Evolutionary conservation across 1,284 basidiomycete species (phyloP), one percentile per base, ranked within the genome.

Genomic region (Rhodotorula sp.): DNA sequence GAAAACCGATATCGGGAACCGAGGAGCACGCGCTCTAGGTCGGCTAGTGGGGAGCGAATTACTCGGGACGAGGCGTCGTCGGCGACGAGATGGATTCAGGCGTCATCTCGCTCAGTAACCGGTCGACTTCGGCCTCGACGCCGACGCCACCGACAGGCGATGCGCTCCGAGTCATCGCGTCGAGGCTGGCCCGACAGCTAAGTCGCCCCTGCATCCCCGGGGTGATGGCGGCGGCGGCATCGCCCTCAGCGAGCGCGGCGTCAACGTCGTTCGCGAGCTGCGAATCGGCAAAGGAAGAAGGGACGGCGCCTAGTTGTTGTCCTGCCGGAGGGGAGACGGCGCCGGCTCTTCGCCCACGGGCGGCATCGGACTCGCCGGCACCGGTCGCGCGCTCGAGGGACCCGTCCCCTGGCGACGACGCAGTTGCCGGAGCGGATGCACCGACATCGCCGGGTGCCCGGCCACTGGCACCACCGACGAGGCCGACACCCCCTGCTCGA

Each of bases 121-220:
- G 63, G 59, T 73, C 71, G 51, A 75, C 74, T 63, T 75, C 68
- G 49, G 68, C 69, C 69, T 73, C 74, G 59, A 75, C 64, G 21
- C 39, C 52, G 4, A 59, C 60, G 6, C 64, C 63, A 23, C 57
- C 39, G 39, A 8, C 10, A 43, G 39, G 39, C 39, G 39, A 43
- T 43, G 39, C 39, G 39, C 39, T 43, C 39, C 39, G 39, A 12
- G 26, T 23, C 31, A 46, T 59, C 58, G 64, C 47, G 23, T 51
- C 49, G 20, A 20, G 23, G 64, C 64, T 49, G 12, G 58, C 64
- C 21, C 31, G 21, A 15, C 70, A 23, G 34, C 48, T 23, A 12
- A 34, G 31, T 52, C 49, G 49, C 49, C 39, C 39, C 39, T 15
- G 20, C 39, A 39, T 16, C 18, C 23, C n/a, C 3, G 39, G 26